Percentiles rank a stretch among this genome's conserved stretches.
Evolutionary conservation across 2,329 filamentous ascomycete genomes (phyloP).

Genomic region (Fusarium keratoplasticum): DNA sequence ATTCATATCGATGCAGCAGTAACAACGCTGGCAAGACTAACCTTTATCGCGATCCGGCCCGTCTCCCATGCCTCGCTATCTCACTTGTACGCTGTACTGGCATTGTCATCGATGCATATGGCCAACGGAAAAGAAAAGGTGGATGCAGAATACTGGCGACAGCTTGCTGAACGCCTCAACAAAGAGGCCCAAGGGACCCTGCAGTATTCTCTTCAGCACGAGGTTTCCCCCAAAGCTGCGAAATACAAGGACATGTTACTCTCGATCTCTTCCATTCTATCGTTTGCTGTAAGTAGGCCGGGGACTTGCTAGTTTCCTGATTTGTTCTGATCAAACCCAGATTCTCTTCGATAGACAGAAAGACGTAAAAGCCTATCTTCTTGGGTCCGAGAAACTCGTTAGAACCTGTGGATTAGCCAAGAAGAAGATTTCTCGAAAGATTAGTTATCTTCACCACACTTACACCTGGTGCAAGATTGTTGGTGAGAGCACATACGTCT

Average conservation of each 20-base stretch:
- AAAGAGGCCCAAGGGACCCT: not conserved
- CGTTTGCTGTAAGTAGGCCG: not conserved
- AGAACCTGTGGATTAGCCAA: constrained; percentile 8
- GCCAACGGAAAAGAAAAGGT: not conserved
- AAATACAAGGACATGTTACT: not conserved
- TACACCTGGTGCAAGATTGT: constrained; percentile 17
- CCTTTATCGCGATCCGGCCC: not conserved
- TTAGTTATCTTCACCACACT: constrained; percentile 13
- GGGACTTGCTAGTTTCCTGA: no score
- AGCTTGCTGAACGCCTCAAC: not conserved
- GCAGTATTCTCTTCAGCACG: not conserved
- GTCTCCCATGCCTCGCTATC: not conserved
- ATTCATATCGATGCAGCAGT: not conserved
- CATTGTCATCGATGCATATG: not conserved
- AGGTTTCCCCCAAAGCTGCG: not conserved
- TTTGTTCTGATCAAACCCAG: not conserved
- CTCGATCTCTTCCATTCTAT: not conserved
- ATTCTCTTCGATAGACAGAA: not conserved
- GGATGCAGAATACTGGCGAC: not conserved
- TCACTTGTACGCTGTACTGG: not conserved
- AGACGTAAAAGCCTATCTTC: not conserved
- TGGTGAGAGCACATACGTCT: constrained; percentile 15
- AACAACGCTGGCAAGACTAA: not conserved
- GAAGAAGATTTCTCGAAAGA: constrained; percentile 11
- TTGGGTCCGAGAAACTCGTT: not conserved